Evolutionary conservation across 441 rosid genomes (phyloP), one percentile per base, ranked within the genome.

Genomic region (Melastoma candidum): DNA sequence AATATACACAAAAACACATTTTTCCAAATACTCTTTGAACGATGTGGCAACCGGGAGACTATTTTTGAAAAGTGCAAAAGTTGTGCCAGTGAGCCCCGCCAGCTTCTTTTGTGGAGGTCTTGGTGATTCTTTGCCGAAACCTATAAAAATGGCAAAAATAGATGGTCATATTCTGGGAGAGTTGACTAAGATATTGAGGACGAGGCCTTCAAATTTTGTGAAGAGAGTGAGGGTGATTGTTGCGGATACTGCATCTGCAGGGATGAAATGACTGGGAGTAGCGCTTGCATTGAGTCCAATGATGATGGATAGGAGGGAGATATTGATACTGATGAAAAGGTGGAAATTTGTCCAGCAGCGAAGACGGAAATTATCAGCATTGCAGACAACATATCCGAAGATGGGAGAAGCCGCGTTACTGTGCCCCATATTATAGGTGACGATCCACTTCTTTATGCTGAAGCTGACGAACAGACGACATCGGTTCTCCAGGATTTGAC

Each of bases 31-130:
- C 22, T 17, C 22, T 17, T 17, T 17, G 22, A 17, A 17, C 22
- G 22, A 85, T 72, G 63, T 88, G 57, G 78, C 79, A n/a, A 70
- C 82, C 3, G 77, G 74, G 74, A 81, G 94, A 53, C 70, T 64
- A 25, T 67, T 77, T 11, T 41, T 85, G 73, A 88, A 71, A 65
- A 71, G 71, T 61, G 49, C 57, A 48, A 81, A 73, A 46, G 55
- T 48, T 61, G 86, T 60, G 74, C 76, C 47, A 63, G 54, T 61
- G 26, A 61, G 68, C 29, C 73, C 63, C 0, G 47, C 56, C 14
- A 71, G 41, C 41, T 3, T 32, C 41, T 32, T 1, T 32, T 8
- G 41, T 32, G 41, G 7, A 2, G 8, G 41, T 11, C 45, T 47
- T 46, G 46, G 44, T 24, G 47, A 63, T 85, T 73, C 63, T 72